Base-by-base conservation (phyloP, 495 filamentous ascomycete species). In the Neurospora sp. region DNA sequence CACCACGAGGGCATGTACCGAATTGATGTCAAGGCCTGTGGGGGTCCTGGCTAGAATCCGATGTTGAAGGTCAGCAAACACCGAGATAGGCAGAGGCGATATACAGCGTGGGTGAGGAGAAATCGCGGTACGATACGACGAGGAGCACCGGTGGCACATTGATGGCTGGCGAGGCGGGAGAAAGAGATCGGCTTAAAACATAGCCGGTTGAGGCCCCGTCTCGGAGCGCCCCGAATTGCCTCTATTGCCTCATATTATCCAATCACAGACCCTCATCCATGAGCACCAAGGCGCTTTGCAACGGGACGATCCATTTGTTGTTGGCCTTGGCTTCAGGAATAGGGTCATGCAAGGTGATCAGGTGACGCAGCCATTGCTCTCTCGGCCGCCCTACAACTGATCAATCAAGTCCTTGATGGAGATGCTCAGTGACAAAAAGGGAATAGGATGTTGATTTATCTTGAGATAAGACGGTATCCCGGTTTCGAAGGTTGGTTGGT, bases 301-400 rank as follows among this genome's bases (percentile, higher is more conserved):
- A 65, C 27, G 53, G 53, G 53, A 65, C 53, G 53, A 65, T 65
- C 53, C 12, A 65, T 35, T 65, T 65, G 53, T 65, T 35, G 53
- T 35, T 14, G 71, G 44, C 35, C 74, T 71, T 40, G 45, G 44
- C 45, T 42, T 69, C 4, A 65, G 31, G 41, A 68, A 69, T 44
- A 68, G 69, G 41, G 69, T 68, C 70, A 78, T 81, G 80, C 77
- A 78, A 73, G 71, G 39, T 65, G 72, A 71, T 81, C 80, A 81
- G 78, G 74, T 80, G 79, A 80, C 68, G 74, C 69, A 71, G 73
- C 71, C 73, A 75, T 72, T 61, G 70, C 44, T 35, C 42, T 18
- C 10, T 68, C 68, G 42, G 44, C 42, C 41, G n/a, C 27, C 44
- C n/a, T 39, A 22, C 12, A 40, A 12, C 37, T 37, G 10, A 18